Conservation (phyloP, 2,329 filamentous ascomycete genomes). For the Graphilbum sp. region DNA sequence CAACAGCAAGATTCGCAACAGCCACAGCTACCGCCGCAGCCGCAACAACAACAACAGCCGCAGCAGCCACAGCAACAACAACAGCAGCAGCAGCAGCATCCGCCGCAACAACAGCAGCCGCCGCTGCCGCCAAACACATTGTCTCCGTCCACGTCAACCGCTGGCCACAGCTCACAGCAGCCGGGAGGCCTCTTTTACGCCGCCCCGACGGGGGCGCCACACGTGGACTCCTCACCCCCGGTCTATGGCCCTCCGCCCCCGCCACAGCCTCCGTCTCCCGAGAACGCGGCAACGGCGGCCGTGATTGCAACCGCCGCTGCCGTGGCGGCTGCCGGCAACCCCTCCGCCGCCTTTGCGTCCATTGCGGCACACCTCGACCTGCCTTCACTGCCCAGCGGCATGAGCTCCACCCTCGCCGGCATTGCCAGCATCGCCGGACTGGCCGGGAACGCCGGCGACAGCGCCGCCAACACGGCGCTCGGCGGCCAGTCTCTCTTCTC, state of each 20-base stretch:
- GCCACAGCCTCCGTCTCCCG: slow-evolving; percentile 3
- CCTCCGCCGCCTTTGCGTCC: no score
- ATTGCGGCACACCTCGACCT: background rate
- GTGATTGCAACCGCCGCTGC: no score
- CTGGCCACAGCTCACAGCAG: no score
- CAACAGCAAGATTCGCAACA: slow-evolving; percentile 1
- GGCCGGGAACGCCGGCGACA: background rate
- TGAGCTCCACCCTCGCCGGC: background rate
- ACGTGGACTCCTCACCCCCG: no score
- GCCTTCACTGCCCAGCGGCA: background rate
- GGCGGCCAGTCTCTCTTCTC: no score
- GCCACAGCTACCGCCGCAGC: slow-evolving; percentile 1
- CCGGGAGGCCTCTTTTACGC: no score
- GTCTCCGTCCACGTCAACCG: no score
- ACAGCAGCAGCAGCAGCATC: background rate
- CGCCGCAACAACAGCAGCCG: background rate
- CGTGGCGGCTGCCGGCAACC: no score
- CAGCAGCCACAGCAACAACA: slow-evolving; percentile 3
- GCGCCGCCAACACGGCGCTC: background rate
- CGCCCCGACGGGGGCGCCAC: no score
- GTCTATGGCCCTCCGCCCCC: slow-evolving; percentile 10
- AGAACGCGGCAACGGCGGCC: no score
- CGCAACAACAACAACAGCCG: background rate
- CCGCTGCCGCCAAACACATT: background rate
- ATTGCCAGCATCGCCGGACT: background rate